Conservation (phyloP, 768 basidiomycete genomes). For the Panaeolus cyanescens region DNA sequence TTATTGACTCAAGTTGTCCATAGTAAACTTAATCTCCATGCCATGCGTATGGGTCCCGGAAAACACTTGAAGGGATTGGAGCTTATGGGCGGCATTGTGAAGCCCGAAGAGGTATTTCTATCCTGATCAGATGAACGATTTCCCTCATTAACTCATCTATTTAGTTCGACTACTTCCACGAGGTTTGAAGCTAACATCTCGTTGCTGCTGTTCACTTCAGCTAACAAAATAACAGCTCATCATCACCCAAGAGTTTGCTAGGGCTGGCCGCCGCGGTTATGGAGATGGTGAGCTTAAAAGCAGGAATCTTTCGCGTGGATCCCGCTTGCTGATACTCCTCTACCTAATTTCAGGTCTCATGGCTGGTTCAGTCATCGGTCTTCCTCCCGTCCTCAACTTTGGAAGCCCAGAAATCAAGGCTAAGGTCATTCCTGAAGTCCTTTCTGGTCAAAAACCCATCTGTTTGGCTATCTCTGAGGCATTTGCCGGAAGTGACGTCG, state of each 20-base stretch:
- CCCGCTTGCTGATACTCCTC: neutral
- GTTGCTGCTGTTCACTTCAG: neutral
- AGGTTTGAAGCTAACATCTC: conserved; percentile 22
- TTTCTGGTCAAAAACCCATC: conserved; percentile 76
- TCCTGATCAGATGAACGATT: neutral
- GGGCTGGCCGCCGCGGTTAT: conserved; percentile 76
- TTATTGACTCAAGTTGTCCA: neutral
- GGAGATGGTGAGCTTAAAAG: conserved; percentile 67
- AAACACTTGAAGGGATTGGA: conserved; percentile 76
- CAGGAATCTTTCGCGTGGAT: neutral
- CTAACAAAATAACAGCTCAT: conserved; percentile 49
- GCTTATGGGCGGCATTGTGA: conserved; percentile 79
- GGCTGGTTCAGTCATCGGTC: conserved; percentile 78
- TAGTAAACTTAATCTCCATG: conserved; percentile 67
- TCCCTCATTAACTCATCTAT: neutral
- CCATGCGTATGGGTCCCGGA: conserved; percentile 94
- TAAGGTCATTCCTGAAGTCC: conserved; percentile 62
- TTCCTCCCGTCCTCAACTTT: conserved; percentile 87
- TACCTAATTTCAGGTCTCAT: conserved; percentile 58
- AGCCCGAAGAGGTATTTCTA: conserved; percentile 66
- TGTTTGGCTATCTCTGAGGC: conserved; percentile 89
- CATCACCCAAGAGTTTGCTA: conserved; percentile 74
- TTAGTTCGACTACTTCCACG: conserved; percentile 90
- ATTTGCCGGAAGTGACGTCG: conserved; percentile 83
- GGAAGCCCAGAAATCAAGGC: conserved; percentile 58